Conservation (phyloP, 176 grass and related monocot species). For the Hordeum vulgare region MorexV3_pseudomolecules_assembly NC_058524.1:611593136-611593635, state of each 20-base stretch:
- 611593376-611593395: constrained; percentile 60
- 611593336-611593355: constrained; percentile 40
- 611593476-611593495: background rate
- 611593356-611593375: constrained; percentile 57
- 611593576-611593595: constrained; percentile 54
- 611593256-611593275: background rate
- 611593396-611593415: background rate
- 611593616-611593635: background rate
- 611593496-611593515: background rate
- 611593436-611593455: background rate
- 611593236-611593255: background rate
- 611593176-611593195: background rate
- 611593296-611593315: constrained; percentile 69
- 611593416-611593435: background rate
- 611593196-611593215: background rate
- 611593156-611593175: background rate
- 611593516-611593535: constrained; percentile 48
- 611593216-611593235: background rate
- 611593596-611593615: constrained; percentile 40
- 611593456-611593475: background rate
- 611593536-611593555: constrained; percentile 53
- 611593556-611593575: constrained; percentile 44
- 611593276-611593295: constrained; percentile 47
- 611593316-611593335: constrained; percentile 67
- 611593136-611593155: background rate